Evolutionary conservation across 2,329 filamentous ascomycete genomes (phyloP).

Genomic region (Rhytidhysteron rufulum): DNA sequence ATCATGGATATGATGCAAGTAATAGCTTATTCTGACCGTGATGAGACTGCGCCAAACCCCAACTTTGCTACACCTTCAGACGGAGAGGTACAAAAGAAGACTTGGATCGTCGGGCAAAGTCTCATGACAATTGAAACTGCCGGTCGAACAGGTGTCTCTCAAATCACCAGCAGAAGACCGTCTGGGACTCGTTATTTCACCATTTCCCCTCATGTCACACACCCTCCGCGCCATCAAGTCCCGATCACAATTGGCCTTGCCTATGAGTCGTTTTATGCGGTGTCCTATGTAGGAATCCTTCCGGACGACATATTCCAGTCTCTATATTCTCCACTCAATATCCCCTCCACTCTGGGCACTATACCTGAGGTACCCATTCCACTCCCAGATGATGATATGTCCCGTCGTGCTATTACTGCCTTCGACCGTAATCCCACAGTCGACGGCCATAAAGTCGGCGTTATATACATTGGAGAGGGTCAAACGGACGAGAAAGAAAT

Average conservation of each 20-base stretch:
- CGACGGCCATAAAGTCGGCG: constrained; percentile 91
- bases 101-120: constrained; percentile 71
- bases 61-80: constrained; percentile 63
- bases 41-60: constrained; percentile 66
- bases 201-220: constrained; percentile 32
- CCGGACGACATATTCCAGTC: constrained; percentile 72
- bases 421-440: constrained; percentile 89
- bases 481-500: constrained; percentile 83
- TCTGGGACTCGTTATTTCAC: constrained; percentile 42
- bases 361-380: constrained; percentile 61
- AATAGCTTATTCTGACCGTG: constrained; percentile 78
- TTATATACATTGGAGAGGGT: constrained; percentile 86
- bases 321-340: constrained; percentile 54
- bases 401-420: constrained; percentile 68
- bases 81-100: constrained; percentile 62
- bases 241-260: constrained; percentile 37
- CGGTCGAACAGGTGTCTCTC: constrained; percentile 62
- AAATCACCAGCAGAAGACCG: constrained; percentile 68
- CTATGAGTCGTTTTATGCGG: constrained; percentile 41
- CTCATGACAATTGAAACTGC: constrained; percentile 72
- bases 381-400: constrained; percentile 67
- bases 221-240: constrained; percentile 38
- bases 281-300: constrained; percentile 59
- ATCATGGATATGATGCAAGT: constrained; percentile 94
- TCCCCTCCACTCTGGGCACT: constrained; percentile 15